A percentile compares a stretch with the other conserved stretches of the same genome.
These are phyloP conservation scores for Suillus variegatus DNA, from an alignment of 768 basidiomycete genomes.

Conservation along the genomic window DNA sequence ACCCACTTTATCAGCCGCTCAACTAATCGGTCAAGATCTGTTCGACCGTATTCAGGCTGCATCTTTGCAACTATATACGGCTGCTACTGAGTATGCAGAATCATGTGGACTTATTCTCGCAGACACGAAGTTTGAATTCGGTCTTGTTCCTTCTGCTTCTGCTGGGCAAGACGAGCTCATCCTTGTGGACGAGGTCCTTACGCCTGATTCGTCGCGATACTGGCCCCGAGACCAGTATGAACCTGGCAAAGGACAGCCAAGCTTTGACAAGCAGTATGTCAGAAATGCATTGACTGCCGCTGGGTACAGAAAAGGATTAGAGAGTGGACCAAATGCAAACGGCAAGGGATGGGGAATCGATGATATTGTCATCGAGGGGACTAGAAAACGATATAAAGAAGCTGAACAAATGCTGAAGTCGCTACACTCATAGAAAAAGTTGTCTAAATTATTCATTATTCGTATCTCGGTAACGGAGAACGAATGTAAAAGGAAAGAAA, in stretches of 20 bases:
- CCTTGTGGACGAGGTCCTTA: constrained; percentile 94
- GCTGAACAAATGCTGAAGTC: constrained; percentile 61
- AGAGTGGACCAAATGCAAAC: constrained; percentile 66
- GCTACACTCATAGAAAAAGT: neutral
- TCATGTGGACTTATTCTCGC: constrained; percentile 88
- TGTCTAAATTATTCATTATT: neutral
- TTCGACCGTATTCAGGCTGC: constrained; percentile 59
- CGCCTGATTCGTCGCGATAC: constrained; percentile 96
- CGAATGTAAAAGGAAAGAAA: neutral
- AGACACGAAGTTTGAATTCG: constrained; percentile 99
- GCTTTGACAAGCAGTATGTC: constrained; percentile 97
- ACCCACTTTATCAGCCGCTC: constrained; percentile 25
- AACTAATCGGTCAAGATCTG: constrained; percentile 66
- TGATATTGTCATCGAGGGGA: constrained; percentile 74
- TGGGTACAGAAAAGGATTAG: constrained; percentile 80
- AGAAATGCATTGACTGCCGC: constrained; percentile 81
- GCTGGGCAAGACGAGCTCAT: constrained; percentile 55
- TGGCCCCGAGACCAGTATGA: constrained; percentile 82
- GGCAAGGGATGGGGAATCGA: constrained; percentile 81
- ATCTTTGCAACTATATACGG: constrained; percentile 66
- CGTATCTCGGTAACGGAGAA: neutral
- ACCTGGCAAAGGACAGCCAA: constrained; percentile 76
- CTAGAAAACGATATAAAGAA: constrained; percentile 77
- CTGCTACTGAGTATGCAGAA: constrained; percentile 73
- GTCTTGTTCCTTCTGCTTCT: constrained; percentile 55